These are phyloP conservation scores for Glaciozyma antarctica DNA, from an alignment of 768 basidiomycete genomes.

Conservation along the genomic window DNA sequence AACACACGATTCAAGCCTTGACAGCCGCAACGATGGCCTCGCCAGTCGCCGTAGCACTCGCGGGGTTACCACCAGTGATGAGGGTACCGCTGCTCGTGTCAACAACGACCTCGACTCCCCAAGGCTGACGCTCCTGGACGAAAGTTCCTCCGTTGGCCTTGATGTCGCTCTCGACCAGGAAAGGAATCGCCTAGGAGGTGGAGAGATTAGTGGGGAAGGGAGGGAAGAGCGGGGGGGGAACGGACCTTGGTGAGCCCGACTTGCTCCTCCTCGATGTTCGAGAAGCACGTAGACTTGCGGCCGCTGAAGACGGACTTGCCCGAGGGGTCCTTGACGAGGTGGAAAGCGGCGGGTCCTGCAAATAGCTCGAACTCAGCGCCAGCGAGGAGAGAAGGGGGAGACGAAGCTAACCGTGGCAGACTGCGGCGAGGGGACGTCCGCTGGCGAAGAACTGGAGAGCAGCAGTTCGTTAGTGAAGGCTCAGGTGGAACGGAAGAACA, in stretches of 20 bases:
- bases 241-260: slow-evolving; percentile 39
- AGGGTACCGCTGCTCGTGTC: slow-evolving; percentile 47
- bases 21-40: too few species aligned
- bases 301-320: slow-evolving; percentile 31
- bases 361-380: too few species aligned
- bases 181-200: slow-evolving; percentile 50
- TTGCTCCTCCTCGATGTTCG: slow-evolving; percentile 57
- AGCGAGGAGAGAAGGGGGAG: too few species aligned
- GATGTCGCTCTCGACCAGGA: slow-evolving; percentile 62
- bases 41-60: slow-evolving; percentile 41
- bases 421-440: slow-evolving; percentile 59
- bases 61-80: slow-evolving; percentile 67
- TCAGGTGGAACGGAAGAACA: too few species aligned
- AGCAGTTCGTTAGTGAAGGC: too few species aligned
- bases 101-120: slow-evolving; percentile 53
- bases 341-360: slow-evolving; percentile 50
- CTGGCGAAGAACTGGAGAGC: slow-evolving; percentile 53
- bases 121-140: slow-evolving; percentile 51
- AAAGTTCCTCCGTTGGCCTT: slow-evolving; percentile 56
- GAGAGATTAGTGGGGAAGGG: too few species aligned
- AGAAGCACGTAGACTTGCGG: slow-evolving; percentile 60
- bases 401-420: slow-evolving; percentile 51
- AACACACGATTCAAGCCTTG: too few species aligned
- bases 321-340: slow-evolving; percentile 3
- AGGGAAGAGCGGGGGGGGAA: slow-evolving; percentile 23